Conservation (phyloP, 495 filamentous ascomycete species). For the Lepraria neglecta region DNA sequence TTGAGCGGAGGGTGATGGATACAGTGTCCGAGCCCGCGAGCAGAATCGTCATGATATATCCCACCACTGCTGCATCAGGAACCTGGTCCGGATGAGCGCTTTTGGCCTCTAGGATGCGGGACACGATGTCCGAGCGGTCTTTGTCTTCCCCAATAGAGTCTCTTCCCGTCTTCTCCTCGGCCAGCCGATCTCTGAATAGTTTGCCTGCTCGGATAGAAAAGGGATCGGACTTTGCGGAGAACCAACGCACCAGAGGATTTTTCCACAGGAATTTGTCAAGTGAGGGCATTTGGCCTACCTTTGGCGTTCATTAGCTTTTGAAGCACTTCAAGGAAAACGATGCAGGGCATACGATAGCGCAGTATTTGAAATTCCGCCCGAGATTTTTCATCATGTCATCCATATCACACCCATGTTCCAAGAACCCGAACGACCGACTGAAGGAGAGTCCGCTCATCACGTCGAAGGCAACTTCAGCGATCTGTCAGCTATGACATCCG, state of each 20-base stretch:
- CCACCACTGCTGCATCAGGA: background rate
- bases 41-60: background rate
- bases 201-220: background rate
- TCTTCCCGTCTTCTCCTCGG: background rate
- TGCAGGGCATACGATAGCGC: background rate
- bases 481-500: background rate
- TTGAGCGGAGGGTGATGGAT: constrained; percentile 41
- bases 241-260: constrained; percentile 39
- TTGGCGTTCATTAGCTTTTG: background rate
- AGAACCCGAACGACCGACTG: constrained; percentile 22
- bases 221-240: background rate
- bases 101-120: constrained; percentile 1
- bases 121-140: background rate
- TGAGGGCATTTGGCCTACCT: constrained; percentile 53
- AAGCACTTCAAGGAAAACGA: background rate
- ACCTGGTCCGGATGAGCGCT: constrained; percentile 11
- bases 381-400: background rate
- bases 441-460: constrained; percentile 41
- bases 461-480: constrained; percentile 38
- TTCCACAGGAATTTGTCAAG: constrained; percentile 50
- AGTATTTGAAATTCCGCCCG: background rate
- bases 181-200: constrained; percentile 5
- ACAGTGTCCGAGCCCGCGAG: constrained; percentile 50
- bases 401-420: background rate
- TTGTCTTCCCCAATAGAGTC: background rate